Evolutionary conservation across 192 early-diverging fungal genomes (phyloP).

Genomic region (Diversispora epigaea): DNA sequence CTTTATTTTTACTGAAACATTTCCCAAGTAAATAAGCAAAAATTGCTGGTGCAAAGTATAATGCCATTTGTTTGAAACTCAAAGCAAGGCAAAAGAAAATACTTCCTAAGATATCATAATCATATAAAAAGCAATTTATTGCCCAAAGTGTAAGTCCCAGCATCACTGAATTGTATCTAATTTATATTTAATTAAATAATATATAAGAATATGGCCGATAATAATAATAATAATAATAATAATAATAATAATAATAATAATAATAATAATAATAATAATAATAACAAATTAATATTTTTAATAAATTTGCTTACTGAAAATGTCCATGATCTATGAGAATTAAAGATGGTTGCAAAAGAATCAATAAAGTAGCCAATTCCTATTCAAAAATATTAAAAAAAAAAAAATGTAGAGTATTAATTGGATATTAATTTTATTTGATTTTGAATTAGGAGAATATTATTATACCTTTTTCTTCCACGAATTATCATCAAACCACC

Average conservation of each 20-base stretch:
- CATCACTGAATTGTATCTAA: conserved; percentile 92
- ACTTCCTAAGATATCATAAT: conserved; percentile 68
- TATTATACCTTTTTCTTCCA: conserved; percentile 28
- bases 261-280: background rate
- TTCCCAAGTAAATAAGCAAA: conserved; percentile 87
- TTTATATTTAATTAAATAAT: background rate
- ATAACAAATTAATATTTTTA: background rate
- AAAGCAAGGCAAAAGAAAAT: conserved; percentile 82
- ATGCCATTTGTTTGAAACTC: conserved; percentile 95
- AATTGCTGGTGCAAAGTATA: conserved; percentile 89
- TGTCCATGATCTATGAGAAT: conserved; percentile 96
- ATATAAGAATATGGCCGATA: background rate
- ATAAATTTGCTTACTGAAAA: conserved; percentile 65
- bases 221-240: background rate
- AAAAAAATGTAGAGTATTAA: background rate
- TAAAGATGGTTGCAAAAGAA: conserved; percentile 81
- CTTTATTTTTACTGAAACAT: conserved; percentile 52
- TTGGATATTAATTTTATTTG: background rate
- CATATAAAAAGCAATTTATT: conserved; percentile 62
- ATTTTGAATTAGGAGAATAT: background rate
- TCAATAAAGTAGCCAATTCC: conserved; percentile 43
- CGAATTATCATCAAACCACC: conserved; percentile 42
- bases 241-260: background rate
- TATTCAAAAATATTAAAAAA: conserved; percentile 7
- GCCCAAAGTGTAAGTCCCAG: conserved; percentile 85